These are phyloP conservation scores for Rossbeevera mucosa DNA, from an alignment of 768 basidiomycete species.

Conservation along the genomic window DNA sequence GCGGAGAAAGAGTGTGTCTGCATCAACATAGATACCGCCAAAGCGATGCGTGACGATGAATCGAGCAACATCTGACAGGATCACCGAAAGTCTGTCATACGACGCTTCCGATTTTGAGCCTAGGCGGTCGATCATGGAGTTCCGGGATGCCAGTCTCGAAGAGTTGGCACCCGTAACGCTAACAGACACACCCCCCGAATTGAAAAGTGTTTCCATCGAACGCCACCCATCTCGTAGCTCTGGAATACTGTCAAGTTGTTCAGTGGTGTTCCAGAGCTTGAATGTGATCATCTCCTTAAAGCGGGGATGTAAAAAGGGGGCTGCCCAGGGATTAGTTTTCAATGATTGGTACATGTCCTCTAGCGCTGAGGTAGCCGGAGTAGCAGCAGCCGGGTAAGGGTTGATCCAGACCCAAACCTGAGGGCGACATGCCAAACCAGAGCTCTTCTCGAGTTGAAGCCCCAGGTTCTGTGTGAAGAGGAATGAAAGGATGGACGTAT, in stretches of 20 bases:
- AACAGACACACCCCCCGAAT: constrained; percentile 78
- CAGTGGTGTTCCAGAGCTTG: constrained; percentile 95
- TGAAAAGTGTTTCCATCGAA: constrained; percentile 71
- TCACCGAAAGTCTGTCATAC: constrained; percentile 82
- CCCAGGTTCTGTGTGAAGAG: constrained; percentile 90
- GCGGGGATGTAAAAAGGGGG: constrained; percentile 84
- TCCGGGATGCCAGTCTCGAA: constrained; percentile 8
- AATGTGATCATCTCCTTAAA: constrained; percentile 89
- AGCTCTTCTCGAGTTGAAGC: constrained; percentile 49
- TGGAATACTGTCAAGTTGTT: constrained; percentile 82
- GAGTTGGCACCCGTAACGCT: constrained; percentile 39
- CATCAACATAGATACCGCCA: constrained; percentile 92
- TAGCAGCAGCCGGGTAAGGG: constrained; percentile 81
- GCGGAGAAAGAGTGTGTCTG: constrained; percentile 86
- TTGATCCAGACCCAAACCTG: constrained; percentile 98
- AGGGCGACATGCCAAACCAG: constrained; percentile 60
- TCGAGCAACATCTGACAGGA: constrained; percentile 94
- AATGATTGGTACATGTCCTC: constrained; percentile 80
- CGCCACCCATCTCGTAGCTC: constrained; percentile 92
- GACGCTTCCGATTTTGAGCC: constrained; percentile 53
- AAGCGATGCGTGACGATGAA: constrained; percentile 92
- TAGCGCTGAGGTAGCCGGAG: constrained; percentile 74
- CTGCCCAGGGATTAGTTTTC: constrained; percentile 81
- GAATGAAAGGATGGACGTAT: constrained; percentile 88
- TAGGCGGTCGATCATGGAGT: constrained; percentile 39